A percentile compares a stretch with the other conserved stretches of the same genome.
phyloP scores from a whole-genome alignment of 495 filamentous ascomycete species.

The Podospora anserina region DNA sequence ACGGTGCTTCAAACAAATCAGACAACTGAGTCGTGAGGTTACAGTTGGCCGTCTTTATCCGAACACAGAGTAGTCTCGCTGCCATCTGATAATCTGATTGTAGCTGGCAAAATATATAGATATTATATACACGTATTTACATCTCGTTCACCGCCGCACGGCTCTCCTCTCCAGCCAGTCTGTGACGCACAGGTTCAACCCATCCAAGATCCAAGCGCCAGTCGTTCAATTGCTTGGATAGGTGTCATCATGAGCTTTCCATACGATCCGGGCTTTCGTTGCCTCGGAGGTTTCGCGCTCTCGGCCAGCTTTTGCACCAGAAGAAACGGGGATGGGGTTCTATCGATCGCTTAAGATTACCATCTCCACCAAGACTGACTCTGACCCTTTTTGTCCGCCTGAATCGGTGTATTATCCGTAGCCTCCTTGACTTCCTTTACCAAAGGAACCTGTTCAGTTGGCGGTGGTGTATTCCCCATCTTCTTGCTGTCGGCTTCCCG shows the following conservation, averaged over 20 bases:
- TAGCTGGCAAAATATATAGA: neutral
- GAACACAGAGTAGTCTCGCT: too few species aligned
- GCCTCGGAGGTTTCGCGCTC: neutral
- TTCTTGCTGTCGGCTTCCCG: conserved; percentile 28
- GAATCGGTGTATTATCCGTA: neutral
- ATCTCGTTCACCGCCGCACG: neutral
- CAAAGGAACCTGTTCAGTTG: neutral
- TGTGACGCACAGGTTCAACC: neutral
- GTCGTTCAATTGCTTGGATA: neutral
- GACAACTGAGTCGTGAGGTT: neutral
- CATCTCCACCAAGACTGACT: conserved; percentile 5
- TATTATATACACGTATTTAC: neutral
- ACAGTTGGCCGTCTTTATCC: neutral
- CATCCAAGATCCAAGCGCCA: too few species aligned
- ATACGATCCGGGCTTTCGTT: neutral
- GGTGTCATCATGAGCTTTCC: neutral
- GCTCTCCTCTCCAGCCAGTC: neutral
- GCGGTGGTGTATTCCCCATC: neutral
- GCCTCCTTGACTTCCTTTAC: neutral
- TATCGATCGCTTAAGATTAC: conserved; percentile 7
- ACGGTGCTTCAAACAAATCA: neutral
- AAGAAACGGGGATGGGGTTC: neutral
- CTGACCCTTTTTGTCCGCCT: neutral
- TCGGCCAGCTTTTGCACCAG: neutral
- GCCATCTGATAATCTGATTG: too few species aligned